These are phyloP conservation scores for Geotrichum reessii DNA, from an alignment of 1,139 yeast species.

Conservation along the genomic window DNA sequence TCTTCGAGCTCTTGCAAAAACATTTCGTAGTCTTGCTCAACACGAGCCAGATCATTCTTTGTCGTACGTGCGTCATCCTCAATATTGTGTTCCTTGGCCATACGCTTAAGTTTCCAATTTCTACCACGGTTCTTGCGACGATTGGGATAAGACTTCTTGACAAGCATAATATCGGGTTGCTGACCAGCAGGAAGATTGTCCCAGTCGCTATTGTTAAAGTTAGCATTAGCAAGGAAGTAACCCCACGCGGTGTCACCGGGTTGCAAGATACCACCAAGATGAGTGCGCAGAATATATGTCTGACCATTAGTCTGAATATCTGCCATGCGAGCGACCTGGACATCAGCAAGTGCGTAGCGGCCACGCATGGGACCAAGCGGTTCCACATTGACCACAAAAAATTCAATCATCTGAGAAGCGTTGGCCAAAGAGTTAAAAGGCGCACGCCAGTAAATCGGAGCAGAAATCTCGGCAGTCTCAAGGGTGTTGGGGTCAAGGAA, in stretches of 20 bases:
- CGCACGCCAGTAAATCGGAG: conserved; percentile 79
- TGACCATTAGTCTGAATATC: conserved; percentile 82
- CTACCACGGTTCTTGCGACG: conserved; percentile 70
- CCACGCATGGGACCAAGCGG: conserved; percentile 84
- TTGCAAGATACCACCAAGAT: conserved; percentile 86
- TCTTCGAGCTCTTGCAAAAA: conserved; percentile 97
- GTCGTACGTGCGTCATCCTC: conserved; percentile 69
- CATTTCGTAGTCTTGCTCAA: conserved; percentile 90
- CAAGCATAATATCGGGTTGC: conserved; percentile 80
- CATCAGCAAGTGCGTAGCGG: conserved; percentile 79
- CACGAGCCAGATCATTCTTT: conserved; percentile 83
- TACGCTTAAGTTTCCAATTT: conserved; percentile 94
- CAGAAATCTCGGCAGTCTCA: conserved; percentile 71
- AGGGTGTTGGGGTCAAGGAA: conserved; percentile 80
- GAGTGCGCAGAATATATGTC: conserved; percentile 77
- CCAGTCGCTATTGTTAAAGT: conserved; percentile 81
- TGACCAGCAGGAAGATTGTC: conserved; percentile 55
- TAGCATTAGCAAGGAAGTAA: conserved; percentile 73
- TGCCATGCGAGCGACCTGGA: conserved; percentile 77
- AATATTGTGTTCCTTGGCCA: conserved; percentile 92
- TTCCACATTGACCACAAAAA: conserved; percentile 86
- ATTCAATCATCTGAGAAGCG: conserved; percentile 75
- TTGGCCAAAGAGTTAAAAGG: conserved; percentile 78
- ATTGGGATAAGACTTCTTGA: conserved; percentile 85
- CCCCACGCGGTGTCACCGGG: conserved; percentile 97